These are phyloP conservation scores for Bjerkandera adusta DNA, from an alignment of 1,284 basidiomycete species.

Conservation along the genomic window DNA sequence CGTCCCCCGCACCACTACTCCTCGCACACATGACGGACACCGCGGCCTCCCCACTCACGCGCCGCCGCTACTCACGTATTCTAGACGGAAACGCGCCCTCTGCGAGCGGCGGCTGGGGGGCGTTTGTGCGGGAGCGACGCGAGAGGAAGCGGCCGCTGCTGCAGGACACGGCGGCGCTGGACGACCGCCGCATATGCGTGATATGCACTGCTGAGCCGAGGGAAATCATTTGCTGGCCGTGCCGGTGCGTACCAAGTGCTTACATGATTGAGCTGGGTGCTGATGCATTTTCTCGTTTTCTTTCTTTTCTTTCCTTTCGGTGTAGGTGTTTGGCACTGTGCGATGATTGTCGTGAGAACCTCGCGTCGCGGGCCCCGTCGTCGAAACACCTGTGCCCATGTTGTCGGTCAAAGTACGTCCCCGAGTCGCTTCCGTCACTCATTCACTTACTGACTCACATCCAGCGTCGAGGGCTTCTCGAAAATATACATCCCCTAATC, in stretches of 20 bases:
- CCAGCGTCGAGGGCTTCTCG: constrained; percentile 68
- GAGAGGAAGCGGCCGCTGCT: constrained; percentile 15
- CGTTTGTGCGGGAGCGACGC: constrained; percentile 25
- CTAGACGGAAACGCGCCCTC: constrained; percentile 22
- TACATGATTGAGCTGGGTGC: background rate
- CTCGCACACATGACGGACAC: constrained; percentile 47
- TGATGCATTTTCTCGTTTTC: constrained; percentile 1
- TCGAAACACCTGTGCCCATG: constrained; percentile 74
- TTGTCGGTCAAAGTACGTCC: constrained; percentile 61
- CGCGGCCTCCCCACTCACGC: constrained; percentile 43
- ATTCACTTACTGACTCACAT: background rate
- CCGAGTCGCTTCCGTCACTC: constrained; percentile 3
- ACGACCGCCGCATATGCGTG: constrained; percentile 54
- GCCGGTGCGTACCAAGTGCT: constrained; percentile 47
- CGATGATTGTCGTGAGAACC: constrained; percentile 66
- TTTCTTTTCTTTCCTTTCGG: constrained; percentile 1
- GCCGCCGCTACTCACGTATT: constrained; percentile 41
- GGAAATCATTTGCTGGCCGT: constrained; percentile 78
- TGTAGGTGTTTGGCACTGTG: constrained; percentile 69
- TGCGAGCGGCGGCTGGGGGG: constrained; percentile 23
- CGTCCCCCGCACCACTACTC: constrained; percentile 40
- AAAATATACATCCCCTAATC: constrained; percentile 44
- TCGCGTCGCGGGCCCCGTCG: constrained; percentile 59
- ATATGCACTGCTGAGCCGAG: constrained; percentile 69
- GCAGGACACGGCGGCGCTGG: constrained; percentile 25